Percentiles rank a stretch among this genome's conserved stretches.
Evolutionary conservation across 148 eudicot genomes (phyloP).

Genomic region (Rhododendron mucronatum): DNA sequence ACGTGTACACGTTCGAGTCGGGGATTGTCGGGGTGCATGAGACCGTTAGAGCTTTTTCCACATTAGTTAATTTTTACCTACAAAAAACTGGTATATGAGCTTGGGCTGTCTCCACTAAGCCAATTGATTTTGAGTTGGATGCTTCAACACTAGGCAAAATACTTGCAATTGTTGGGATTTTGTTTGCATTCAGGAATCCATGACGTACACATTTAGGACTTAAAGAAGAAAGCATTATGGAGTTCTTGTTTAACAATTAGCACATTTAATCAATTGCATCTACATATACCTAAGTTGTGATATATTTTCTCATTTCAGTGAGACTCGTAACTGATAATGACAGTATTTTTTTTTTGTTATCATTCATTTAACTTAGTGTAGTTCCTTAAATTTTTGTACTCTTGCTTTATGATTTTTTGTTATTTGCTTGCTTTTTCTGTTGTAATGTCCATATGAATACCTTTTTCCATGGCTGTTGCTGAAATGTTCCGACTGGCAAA

Average conservation of each 20-base stretch:
- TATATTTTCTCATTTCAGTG: neutral
- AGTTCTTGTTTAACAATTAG: neutral
- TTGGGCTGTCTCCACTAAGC: neutral
- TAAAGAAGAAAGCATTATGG: neutral
- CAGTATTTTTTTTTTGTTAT: neutral
- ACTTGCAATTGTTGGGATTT: neutral
- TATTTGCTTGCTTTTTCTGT: neutral
- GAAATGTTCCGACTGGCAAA: conserved; percentile 8
- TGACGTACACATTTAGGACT: neutral
- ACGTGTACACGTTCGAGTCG: neutral
- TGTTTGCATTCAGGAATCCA: neutral
- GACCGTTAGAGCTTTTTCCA: neutral
- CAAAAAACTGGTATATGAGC: neutral
- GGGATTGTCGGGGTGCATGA: neutral
- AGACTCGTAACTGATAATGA: neutral
- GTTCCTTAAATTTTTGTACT: neutral
- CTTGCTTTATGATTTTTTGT: neutral
- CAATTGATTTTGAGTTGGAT: neutral
- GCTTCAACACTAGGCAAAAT: neutral
- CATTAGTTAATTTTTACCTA: neutral
- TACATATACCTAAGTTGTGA: neutral
- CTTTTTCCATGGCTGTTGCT: conserved; percentile 4
- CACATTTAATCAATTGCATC: neutral
- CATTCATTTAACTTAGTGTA: neutral
- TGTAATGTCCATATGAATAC: neutral